These are phyloP conservation scores for Viridothelium virens DNA, from an alignment of 495 filamentous ascomycete genomes.

Conservation along the genomic window DNA sequence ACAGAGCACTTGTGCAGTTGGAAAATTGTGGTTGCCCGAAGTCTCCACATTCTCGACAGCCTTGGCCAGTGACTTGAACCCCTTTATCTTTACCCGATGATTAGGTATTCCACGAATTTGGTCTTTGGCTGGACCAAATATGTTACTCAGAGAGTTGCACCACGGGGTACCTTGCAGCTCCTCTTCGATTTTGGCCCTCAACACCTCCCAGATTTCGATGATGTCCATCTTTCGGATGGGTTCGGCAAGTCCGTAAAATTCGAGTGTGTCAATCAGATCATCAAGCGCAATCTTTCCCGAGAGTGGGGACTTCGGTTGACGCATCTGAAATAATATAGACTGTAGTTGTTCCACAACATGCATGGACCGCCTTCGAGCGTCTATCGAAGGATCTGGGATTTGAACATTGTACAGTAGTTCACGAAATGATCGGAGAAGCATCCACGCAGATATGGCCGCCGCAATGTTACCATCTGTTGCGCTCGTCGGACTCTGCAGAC, in stretches of 20 bases:
- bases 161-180: constrained; percentile 44
- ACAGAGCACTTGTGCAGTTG: constrained; percentile 43
- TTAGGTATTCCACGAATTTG: constrained; percentile 22
- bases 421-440: constrained; percentile 53
- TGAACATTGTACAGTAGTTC: constrained; percentile 46
- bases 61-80: constrained; percentile 26
- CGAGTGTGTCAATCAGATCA: constrained; percentile 25
- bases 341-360: constrained; percentile 32
- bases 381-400: constrained; percentile 44
- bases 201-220: constrained; percentile 43
- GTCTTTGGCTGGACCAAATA: constrained; percentile 40
- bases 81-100: constrained; percentile 26
- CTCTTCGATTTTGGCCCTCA: constrained; percentile 46
- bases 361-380: constrained; percentile 45
- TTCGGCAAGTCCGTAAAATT: constrained; percentile 34
- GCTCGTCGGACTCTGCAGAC: constrained; percentile 42
- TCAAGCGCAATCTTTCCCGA: constrained; percentile 23
- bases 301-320: constrained; percentile 20
- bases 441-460: constrained; percentile 45
- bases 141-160: constrained; percentile 34
- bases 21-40: not conserved
- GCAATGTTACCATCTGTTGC: constrained; percentile 37
- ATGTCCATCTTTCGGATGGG: constrained; percentile 34
- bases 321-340: constrained; percentile 28
- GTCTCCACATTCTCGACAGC: constrained; percentile 19